Percentiles rank a stretch among this genome's conserved stretches.
phyloP scores from a whole-genome alignment of 768 basidiomycete genomes.

The Lactarius tabidus region DNA sequence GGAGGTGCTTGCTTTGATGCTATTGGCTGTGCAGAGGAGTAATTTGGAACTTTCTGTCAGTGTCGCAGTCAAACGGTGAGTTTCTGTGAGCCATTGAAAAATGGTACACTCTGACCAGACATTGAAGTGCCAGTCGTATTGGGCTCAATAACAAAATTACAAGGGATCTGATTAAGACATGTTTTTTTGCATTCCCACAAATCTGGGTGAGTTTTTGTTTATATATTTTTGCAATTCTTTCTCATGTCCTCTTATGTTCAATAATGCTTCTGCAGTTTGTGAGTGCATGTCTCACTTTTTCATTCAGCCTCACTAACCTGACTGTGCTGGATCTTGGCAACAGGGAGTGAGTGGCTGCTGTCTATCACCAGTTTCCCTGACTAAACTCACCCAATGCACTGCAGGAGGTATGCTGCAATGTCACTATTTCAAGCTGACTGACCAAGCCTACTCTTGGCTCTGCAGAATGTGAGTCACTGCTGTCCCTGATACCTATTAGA shows the following conservation, averaged over 20 bases:
- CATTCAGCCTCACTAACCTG: not conserved
- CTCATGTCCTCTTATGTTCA: not conserved
- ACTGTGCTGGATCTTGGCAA: not conserved
- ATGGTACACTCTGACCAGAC: not conserved
- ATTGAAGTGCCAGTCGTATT: not conserved
- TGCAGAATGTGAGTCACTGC: not conserved
- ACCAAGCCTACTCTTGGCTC: not conserved
- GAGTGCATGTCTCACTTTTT: not conserved
- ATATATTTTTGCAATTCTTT: not conserved
- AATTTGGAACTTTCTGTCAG: not conserved
- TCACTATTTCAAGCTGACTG: not conserved
- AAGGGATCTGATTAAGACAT: not conserved
- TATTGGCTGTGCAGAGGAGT: not conserved
- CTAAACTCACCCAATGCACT: not conserved
- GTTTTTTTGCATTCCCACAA: not conserved
- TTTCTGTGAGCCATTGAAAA: not conserved
- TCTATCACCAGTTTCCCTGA: not conserved
- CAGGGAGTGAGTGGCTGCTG: not conserved
- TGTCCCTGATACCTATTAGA: too few species aligned
- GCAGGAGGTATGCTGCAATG: too few species aligned
- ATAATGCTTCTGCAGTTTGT: not conserved
- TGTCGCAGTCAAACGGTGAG: not conserved
- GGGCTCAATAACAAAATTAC: not conserved
- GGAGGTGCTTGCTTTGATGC: not conserved
- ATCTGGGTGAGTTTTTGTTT: not conserved